Percentiles rank a stretch among this genome's conserved stretches.
These are phyloP conservation scores for Euphrasia confusa DNA, from an alignment of 257 asterid genomes.

Conservation along the genomic window DNA sequence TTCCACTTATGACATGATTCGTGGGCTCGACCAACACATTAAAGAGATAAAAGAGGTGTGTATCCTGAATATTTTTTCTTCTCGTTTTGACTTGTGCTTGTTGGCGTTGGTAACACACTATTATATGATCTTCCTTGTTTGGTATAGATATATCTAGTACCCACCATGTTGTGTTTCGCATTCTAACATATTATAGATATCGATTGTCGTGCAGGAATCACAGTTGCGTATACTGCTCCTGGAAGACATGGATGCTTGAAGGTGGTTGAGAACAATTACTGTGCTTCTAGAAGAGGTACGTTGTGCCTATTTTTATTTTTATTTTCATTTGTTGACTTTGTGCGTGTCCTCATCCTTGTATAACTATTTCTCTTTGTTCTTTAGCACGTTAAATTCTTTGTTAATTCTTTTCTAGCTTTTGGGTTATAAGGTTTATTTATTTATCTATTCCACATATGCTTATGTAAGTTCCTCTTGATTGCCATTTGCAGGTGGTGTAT, in stretches of 20 bases:
- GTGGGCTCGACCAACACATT: no score
- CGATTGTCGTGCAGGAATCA: conserved; percentile 52
- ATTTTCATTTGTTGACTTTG: conserved; percentile 1
- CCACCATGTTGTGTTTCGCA: not conserved
- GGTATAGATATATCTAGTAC: not conserved
- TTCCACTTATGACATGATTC: no score
- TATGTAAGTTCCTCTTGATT: not conserved
- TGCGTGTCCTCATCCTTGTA: not conserved
- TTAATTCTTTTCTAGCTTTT: not conserved
- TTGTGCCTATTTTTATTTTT: conserved; percentile 12
- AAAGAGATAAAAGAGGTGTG: no score
- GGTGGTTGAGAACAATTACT: conserved; percentile 84
- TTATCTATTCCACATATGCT: not conserved
- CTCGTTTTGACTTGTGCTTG: no score
- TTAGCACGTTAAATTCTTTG: not conserved
- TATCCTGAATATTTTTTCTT: no score
- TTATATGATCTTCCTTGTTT: conserved; percentile 6
- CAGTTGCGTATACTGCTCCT: conserved; percentile 74
- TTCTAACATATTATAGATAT: conserved; percentile 1
- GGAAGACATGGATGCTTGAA: conserved; percentile 82
- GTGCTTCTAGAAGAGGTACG: conserved; percentile 90
- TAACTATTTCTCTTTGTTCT: no score
- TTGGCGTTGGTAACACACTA: no score
- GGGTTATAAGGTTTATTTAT: not conserved
- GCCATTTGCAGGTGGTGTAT: conserved; percentile 63